Evolutionary conservation across 495 filamentous ascomycete genomes (phyloP), one percentile per base, ranked within the genome.

Genomic region (Thermochaetoides thermophila): DNA sequence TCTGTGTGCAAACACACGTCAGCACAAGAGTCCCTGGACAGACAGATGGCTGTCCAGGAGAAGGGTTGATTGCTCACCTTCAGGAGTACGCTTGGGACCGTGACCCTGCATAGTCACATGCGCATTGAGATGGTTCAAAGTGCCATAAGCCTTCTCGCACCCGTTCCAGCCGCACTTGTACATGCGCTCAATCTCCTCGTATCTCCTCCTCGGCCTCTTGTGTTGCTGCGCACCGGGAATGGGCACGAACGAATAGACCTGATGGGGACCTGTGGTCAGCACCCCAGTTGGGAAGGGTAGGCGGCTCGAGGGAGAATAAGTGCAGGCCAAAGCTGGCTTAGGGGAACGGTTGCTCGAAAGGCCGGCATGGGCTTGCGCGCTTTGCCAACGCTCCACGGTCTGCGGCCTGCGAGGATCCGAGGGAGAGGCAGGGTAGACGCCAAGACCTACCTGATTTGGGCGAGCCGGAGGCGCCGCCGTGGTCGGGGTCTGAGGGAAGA

Each of bases 181-280:
- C 89, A 97, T 97, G 38, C 89, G 78, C 65, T 97, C 89, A 50
- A 97, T 97, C 55, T 97, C 89, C 61, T 97, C 89, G 48, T 94
- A 97, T 20, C 89, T 74, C 42, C 89, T 73, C 43, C 89, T 75
- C 14, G 89, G 89, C 29, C 89, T 76, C 67, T 97, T 97, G 57
- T 96, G 86, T 55, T 97, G 89, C 50, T 93, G 85, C 18, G 89
- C 84, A 32, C 89, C 89, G 9, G 89, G 89, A 52, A 97, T 97
- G 1, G 89, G 89, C 29, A 97, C 89, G 52, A 97, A 97, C 2
- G 86, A 94, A 53, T 96, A 97, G 29, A 97, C 89, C 77, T 91
- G 66, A 6, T 7, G 7, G n/a, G 5, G 10, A 27, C 14, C 16
- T 16, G 7, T 14, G 7, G 28, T 40, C 10, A 38, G 40, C 34